A percentile compares a stretch with the other conserved stretches of the same genome.
These are phyloP conservation scores for Vararia minispora DNA, from an alignment of 768 basidiomycete genomes.

Conservation along the genomic window DNA sequence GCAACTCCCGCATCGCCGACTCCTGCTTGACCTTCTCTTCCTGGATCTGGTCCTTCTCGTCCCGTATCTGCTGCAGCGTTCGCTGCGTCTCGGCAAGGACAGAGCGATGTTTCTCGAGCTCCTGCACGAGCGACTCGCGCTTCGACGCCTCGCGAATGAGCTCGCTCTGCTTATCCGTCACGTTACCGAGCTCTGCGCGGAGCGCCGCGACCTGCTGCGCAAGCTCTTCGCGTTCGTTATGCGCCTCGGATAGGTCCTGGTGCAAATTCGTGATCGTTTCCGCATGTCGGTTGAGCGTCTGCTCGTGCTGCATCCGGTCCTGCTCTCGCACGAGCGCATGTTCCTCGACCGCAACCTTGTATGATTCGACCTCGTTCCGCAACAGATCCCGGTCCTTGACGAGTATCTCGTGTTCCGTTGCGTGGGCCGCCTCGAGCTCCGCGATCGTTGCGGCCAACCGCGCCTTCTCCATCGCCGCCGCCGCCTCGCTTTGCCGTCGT, in stretches of 20 bases:
- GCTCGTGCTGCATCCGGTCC: conserved; percentile 23
- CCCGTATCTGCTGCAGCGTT: conserved; percentile 65
- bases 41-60: conserved; percentile 71
- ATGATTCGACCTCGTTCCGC: conserved; percentile 42
- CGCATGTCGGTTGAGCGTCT: conserved; percentile 39
- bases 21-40: conserved; percentile 65
- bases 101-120: conserved; percentile 70
- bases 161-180: conserved; percentile 46
- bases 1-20: conserved; percentile 61
- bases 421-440: conserved; percentile 39
- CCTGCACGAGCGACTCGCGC: conserved; percentile 59
- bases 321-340: conserved; percentile 23
- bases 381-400: conserved; percentile 26
- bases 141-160: conserved; percentile 65
- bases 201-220: conserved; percentile 32
- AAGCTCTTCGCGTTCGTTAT: conserved; percentile 33
- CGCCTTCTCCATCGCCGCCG: conserved; percentile 35
- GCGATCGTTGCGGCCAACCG: conserved; percentile 32
- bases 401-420: conserved; percentile 33
- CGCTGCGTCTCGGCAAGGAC: conserved; percentile 69
- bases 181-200: conserved; percentile 46
- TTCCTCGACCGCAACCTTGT: conserved; percentile 36
- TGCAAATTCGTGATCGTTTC: conserved; percentile 35
- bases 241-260: conserved; percentile 31
- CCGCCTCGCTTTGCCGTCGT: conserved; percentile 21